A percentile compares a stretch with the other conserved stretches of the same genome.
phyloP scores from a whole-genome alignment of 345 rosid species.

The Balakata baccata region DNA sequence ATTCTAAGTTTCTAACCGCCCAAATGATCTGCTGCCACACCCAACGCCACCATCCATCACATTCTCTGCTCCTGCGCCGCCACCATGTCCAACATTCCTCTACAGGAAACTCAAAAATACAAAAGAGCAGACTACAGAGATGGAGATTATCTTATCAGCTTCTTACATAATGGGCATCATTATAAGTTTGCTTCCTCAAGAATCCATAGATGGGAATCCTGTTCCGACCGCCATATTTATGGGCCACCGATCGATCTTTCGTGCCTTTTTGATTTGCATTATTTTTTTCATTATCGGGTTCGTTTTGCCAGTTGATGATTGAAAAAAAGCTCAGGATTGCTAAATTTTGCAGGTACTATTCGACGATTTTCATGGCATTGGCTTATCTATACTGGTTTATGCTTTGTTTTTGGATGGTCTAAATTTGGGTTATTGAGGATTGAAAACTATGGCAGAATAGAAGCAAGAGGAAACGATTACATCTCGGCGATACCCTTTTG shows the following conservation, averaged over 20 bases:
- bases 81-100: background rate
- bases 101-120: background rate
- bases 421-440: background rate
- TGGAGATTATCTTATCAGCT: slow-evolving; percentile 6
- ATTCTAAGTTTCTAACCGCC: background rate
- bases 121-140: background rate
- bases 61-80: background rate
- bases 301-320: slow-evolving; percentile 10
- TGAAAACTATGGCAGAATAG: background rate
- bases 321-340: background rate
- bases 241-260: slow-evolving; percentile 5
- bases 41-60: background rate
- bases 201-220: slow-evolving; percentile 13
- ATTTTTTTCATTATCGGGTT: slow-evolving; percentile 17
- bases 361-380: background rate
- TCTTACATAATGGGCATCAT: slow-evolving; percentile 3
- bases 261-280: background rate
- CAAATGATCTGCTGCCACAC: background rate
- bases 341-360: slow-evolving; percentile 8
- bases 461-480: background rate
- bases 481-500: too few species aligned
- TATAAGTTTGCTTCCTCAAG: slow-evolving; percentile 5
- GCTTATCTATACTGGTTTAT: slow-evolving; percentile 1
- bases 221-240: slow-evolving; percentile 14
- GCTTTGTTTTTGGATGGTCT: background rate